These are phyloP conservation scores for Trichoderma koningiopsis DNA, from an alignment of 2,329 filamentous ascomycete genomes.

Conservation along the genomic window DNA sequence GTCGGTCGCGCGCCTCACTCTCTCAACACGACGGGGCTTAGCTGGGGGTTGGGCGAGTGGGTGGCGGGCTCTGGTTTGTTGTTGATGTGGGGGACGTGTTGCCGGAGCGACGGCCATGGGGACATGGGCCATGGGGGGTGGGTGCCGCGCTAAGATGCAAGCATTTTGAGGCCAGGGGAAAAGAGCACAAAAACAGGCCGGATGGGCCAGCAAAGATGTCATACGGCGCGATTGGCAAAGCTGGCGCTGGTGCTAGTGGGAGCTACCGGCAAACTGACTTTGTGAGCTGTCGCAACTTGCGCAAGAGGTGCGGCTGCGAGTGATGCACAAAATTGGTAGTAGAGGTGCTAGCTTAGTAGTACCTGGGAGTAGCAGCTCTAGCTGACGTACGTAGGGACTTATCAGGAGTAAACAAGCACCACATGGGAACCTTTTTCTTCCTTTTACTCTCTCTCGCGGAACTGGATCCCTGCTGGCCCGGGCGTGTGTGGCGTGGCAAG, in stretches of 20 bases:
- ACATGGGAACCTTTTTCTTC: background rate
- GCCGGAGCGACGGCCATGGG: slow-evolving; percentile 24
- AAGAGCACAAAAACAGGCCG: background rate
- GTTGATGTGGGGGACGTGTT: slow-evolving; percentile 31
- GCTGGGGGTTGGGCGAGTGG: background rate
- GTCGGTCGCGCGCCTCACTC: background rate
- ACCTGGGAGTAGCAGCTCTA: background rate
- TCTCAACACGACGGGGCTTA: background rate
- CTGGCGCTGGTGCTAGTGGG: background rate
- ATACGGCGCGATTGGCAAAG: background rate
- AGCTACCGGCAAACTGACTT: background rate
- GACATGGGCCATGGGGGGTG: background rate
- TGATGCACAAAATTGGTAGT: background rate
- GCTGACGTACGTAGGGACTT: slow-evolving; percentile 15
- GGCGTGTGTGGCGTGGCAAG: background rate
- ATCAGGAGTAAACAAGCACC: background rate
- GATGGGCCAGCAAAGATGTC: background rate
- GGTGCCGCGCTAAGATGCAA: slow-evolving; percentile 10
- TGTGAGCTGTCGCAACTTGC: background rate
- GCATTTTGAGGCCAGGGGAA: slow-evolving; percentile 11
- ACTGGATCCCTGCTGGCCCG: background rate
- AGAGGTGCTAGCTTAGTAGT: too few species aligned
- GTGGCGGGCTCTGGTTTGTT: slow-evolving; percentile 20
- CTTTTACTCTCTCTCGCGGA: background rate
- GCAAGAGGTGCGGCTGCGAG: background rate